Evolutionary conservation across 164 flowering plant genomes (phyloP), one percentile per base, ranked within the genome.

Genomic region (Magnolia sinica): DNA sequence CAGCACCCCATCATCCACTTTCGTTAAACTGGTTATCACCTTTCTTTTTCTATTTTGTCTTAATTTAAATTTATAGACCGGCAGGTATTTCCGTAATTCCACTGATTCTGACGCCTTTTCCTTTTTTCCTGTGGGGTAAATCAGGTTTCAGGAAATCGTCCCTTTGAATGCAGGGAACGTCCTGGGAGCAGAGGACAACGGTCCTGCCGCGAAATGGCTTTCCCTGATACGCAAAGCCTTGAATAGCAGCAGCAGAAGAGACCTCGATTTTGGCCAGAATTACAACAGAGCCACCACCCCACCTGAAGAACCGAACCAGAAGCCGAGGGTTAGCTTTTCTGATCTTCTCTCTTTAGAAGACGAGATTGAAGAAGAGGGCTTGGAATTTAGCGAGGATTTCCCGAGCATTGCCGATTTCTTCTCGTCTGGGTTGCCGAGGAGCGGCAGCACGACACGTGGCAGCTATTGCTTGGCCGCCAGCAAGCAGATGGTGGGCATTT

Each of bases 401-500:
- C 64, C 74, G 1, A 70, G 27, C 73, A 11, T 72, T 8, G 19
- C 37, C 31, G 63, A 72, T 22, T 14, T 13, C 58, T 23, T 82
- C 37, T 74, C 82, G 14, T 23, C 78, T 0, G 45, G 29, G 66
- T 20, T 19, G 20, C 72, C 72, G 63, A 52, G 14, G 73, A 71
- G 66, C 37, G 10, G 1, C 24, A 49, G 50, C 55, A 72, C 71
- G 24, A 81, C 81, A 71, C 65, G 13, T 72, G 73, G 71, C 19
- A 73, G 79, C 1, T 91, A 83, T 70, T 82, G 85, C 79, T 83
- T 93, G 64, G 89, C 89, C 0, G 91, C 92, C 14, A 87, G 92
- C 82, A 94, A 94, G 71, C 98, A 94, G 78, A 94, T 94, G 97
- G 98, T 94, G 51, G 98, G 98, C 3, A 71, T 94, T 2, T 91